These are phyloP conservation scores for Peronospora farinosa DNA, from an alignment of 352 stramenopile genomes.

Conservation along the genomic window DNA sequence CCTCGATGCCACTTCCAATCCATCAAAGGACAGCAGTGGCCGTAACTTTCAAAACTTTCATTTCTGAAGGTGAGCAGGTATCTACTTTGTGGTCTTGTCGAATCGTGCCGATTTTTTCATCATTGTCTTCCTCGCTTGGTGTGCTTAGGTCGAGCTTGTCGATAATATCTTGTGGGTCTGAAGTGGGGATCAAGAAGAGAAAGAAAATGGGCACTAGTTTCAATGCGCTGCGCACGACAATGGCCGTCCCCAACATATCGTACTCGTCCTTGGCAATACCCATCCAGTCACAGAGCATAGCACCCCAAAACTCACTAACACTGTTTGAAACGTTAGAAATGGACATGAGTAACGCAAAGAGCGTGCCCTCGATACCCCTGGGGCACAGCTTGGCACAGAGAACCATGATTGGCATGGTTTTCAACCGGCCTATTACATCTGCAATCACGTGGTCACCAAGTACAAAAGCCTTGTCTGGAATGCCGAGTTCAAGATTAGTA, in stretches of 20 bases:
- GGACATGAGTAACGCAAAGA: slow-evolving; percentile 96
- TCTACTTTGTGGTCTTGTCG: slow-evolving; percentile 37
- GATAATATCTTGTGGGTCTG: slow-evolving; percentile 69
- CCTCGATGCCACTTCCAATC: neutral
- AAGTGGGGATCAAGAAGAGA: slow-evolving; percentile 70
- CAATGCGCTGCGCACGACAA: slow-evolving; percentile 86
- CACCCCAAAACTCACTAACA: slow-evolving; percentile 90
- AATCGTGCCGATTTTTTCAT: slow-evolving; percentile 31
- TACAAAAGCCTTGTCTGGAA: slow-evolving; percentile 93
- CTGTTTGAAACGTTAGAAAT: slow-evolving; percentile 94
- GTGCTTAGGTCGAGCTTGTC: slow-evolving; percentile 56
- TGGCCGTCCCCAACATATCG: slow-evolving; percentile 86
- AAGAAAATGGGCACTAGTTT: slow-evolving; percentile 90
- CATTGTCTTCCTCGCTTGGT: slow-evolving; percentile 15
- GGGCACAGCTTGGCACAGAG: slow-evolving; percentile 92
- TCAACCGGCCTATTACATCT: slow-evolving; percentile 74
- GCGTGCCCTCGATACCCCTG: slow-evolving; percentile 91
- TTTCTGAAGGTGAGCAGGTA: slow-evolving; percentile 28
- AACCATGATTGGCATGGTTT: slow-evolving; percentile 92
- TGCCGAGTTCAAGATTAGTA: slow-evolving; percentile 87
- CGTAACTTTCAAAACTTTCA: slow-evolving; percentile 16
- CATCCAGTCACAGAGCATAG: slow-evolving; percentile 83
- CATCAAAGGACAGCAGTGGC: slow-evolving; percentile 19
- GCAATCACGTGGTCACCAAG: slow-evolving; percentile 91
- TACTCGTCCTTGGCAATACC: slow-evolving; percentile 89